Base-by-base conservation (phyloP, 306 rosid species). In the Fragaria nilgerrensis region DNA sequence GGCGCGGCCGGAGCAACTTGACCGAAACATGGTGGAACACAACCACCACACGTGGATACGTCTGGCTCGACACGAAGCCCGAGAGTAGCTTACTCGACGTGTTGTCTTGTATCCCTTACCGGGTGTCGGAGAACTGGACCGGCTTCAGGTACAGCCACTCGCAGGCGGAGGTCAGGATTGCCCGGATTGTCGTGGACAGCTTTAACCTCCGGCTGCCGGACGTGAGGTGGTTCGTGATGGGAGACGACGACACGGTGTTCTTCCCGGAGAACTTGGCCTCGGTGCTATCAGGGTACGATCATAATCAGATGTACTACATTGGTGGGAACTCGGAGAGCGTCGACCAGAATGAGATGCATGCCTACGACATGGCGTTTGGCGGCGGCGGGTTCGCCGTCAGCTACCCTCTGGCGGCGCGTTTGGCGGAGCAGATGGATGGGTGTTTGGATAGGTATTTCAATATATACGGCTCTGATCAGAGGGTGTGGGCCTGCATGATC, bases 171-270 rank as follows among this genome's bases (percentile, higher is more conserved):
- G 98, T 92, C 52, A 85, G 99, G 59, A 92, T 96, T 39, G 88
- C 99, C 23, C 80, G 99, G 63, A 91, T 96, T 34, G 93, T 96
- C 52, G 73, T 71, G 53, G 99, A 96, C 59, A 85, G 89, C 82
- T 96, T 84, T 70, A 85, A 43, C 22, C 88, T 92, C 79, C 89
- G 94, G 37, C 71, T 86, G 62, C 87, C 93, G 22, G 80, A 86
- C 77, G 97, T 88, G 64, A 80, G 98, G 85, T 96, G 99, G 99
- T 91, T 96, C 78, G 99, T 96, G 5, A 96, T 96, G 99, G 99
- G 98, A 48, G 98, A 92, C 75, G 99, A 96, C 32, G 98, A 96
- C 76, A 91, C 98, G 3, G 90, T 96, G 74, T 96, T 92, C 70
- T 91, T 92, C 71, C 12, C 91, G 0, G 82, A 88, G 64, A 96